phyloP scores from a whole-genome alignment of 208 protist genomes.

The Angomonas deanei region DNA sequence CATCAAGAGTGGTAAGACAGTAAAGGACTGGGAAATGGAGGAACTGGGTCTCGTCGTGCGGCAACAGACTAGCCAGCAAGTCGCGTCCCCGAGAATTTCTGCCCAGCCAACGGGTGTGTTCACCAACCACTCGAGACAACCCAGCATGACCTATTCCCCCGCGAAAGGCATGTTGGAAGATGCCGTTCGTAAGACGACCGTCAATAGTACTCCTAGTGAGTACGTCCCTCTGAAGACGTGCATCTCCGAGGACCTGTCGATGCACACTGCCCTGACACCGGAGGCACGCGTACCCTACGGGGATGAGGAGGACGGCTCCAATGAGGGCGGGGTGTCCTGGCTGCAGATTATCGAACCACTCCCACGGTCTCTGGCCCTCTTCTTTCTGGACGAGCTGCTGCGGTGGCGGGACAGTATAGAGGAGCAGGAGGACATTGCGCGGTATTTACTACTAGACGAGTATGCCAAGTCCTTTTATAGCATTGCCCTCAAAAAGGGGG shows the following conservation, averaged over 20 bases:
- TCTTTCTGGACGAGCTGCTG: conserved; percentile 64
- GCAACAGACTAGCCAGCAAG: neutral
- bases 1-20: conserved; percentile 30
- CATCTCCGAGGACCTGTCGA: conserved; percentile 13
- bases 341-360: conserved; percentile 23
- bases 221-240: conserved; percentile 34
- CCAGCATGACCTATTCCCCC: too few relatives aligned
- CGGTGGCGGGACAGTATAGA: conserved; percentile 39
- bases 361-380: conserved; percentile 24
- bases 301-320: neutral
- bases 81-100: neutral
- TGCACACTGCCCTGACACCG: conserved; percentile 1
- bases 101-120: too few relatives aligned
- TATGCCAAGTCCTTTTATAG: conserved; percentile 14
- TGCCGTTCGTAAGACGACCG: neutral
- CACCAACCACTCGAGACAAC: too few relatives aligned
- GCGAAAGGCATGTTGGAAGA: too few relatives aligned
- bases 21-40: conserved; percentile 72
- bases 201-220: neutral
- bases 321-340: conserved; percentile 22
- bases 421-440: conserved; percentile 23
- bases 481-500: conserved; percentile 3
- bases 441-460: conserved; percentile 31
- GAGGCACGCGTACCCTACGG: neutral
- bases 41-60: conserved; percentile 11